phyloP scores from a whole-genome alignment of 148 eudicot genomes.

The Rhododendron kiyosumense region DNA sequence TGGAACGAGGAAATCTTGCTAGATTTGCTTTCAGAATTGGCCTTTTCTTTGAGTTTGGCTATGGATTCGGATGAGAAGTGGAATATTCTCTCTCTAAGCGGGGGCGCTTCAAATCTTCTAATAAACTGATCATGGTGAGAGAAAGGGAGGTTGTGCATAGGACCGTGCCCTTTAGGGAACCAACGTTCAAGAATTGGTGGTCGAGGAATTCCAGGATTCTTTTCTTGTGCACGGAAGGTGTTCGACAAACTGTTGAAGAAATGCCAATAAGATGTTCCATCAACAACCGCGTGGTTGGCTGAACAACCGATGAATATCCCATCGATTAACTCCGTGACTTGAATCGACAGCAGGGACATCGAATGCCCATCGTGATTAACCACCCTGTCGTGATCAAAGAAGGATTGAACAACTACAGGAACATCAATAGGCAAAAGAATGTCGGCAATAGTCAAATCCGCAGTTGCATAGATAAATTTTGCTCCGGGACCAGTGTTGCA shows the following conservation, averaged over 20 bases:
- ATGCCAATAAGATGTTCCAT: background rate
- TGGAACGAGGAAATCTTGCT: too few species aligned
- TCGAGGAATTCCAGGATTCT: too few species aligned
- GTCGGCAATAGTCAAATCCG: slow-evolving; percentile 2
- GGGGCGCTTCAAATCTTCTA: slow-evolving; percentile 14
- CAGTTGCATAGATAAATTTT: slow-evolving; percentile 20
- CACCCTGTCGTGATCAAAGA: slow-evolving; percentile 21
- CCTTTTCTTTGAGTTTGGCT: too few species aligned
- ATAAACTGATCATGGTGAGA: slow-evolving; percentile 14
- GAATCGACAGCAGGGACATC: slow-evolving; percentile 17
- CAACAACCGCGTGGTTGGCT: background rate
- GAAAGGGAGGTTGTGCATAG: too few species aligned
- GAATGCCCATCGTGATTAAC: slow-evolving; percentile 24
- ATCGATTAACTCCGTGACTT: slow-evolving; percentile 25
- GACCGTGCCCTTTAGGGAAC: too few species aligned
- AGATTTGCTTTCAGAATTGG: too few species aligned
- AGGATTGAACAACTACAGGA: slow-evolving; percentile 17
- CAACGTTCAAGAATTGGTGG: too few species aligned
- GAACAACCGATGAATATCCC: slow-evolving; percentile 27
- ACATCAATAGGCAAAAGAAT: slow-evolving; percentile 19
- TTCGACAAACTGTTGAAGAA: too few species aligned
- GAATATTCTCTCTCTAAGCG: slow-evolving; percentile 24
- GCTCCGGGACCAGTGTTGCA: slow-evolving; percentile 22
- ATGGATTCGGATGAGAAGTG: slow-evolving; percentile 14
- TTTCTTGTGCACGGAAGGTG: too few species aligned